Evolutionary conservation across 2,329 filamentous ascomycete genomes (phyloP).

Genomic region (Coniosporium tulheliwenetii): DNA sequence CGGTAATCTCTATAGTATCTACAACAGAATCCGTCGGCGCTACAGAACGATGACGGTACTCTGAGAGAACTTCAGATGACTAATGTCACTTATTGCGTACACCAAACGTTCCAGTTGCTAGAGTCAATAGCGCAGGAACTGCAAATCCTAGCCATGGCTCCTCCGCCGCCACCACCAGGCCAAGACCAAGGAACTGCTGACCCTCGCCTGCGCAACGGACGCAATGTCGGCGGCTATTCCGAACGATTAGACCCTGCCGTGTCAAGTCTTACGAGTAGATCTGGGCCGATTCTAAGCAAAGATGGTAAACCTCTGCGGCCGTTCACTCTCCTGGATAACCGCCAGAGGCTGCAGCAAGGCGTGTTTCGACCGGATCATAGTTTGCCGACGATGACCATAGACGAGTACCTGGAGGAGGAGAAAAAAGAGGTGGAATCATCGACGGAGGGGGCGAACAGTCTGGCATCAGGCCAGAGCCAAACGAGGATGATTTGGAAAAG

Average conservation of each 20-base stretch:
- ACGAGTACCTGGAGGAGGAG: slow-evolving; percentile 94
- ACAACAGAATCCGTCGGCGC: slow-evolving; percentile 39
- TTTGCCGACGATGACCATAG: slow-evolving; percentile 92
- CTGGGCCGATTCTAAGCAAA: slow-evolving; percentile 59
- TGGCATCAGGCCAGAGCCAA: slow-evolving; percentile 50
- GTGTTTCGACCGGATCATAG: slow-evolving; percentile 89
- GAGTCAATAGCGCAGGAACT: slow-evolving; percentile 76
- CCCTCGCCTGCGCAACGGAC: slow-evolving; percentile 26
- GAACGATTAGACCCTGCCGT: slow-evolving; percentile 58
- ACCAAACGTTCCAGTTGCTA: slow-evolving; percentile 73
- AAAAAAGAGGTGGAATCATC: slow-evolving; percentile 71
- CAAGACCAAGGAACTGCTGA: slow-evolving; percentile 25
- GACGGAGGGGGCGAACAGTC: slow-evolving; percentile 75
- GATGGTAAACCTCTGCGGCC: slow-evolving; percentile 78
- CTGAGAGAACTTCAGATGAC: slow-evolving; percentile 65
- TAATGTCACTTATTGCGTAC: slow-evolving; percentile 54
- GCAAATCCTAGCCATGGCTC: slow-evolving; percentile 64
- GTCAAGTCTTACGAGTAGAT: slow-evolving; percentile 32
- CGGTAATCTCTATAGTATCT: slow-evolving; percentile 34
- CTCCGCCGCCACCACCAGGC: slow-evolving; percentile 31
- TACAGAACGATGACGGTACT: slow-evolving; percentile 70
- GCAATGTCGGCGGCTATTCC: slow-evolving; percentile 40
- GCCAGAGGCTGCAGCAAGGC: slow-evolving; percentile 58
- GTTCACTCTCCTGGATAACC: slow-evolving; percentile 68
- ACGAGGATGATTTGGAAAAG: slow-evolving; percentile 83